These are phyloP conservation scores for Pseudogymnoascus sp. DNA, from an alignment of 2,329 filamentous ascomycete species.

Conservation along the genomic window DNA sequence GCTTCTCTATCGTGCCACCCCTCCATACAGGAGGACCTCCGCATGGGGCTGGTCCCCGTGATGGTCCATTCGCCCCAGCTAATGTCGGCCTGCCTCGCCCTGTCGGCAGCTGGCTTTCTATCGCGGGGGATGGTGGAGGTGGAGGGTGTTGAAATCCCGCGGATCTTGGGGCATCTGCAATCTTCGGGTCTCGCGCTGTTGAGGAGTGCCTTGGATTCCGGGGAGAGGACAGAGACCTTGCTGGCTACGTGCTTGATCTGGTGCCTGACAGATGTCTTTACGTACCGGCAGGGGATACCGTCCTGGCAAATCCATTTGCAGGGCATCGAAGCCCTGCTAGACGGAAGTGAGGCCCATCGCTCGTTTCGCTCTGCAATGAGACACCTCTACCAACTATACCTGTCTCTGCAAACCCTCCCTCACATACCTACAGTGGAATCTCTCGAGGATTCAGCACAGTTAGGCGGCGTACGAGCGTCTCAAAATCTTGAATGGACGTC, in stretches of 20 bases:
- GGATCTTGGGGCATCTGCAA: not conserved
- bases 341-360: slow-evolving; percentile 12
- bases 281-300: slow-evolving; percentile 16
- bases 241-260: slow-evolving; percentile 20
- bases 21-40: slow-evolving; percentile 19
- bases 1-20: slow-evolving; percentile 21
- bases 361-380: slow-evolving; percentile 16
- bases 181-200: not conserved
- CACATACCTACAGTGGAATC: slow-evolving; percentile 14
- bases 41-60: slow-evolving; percentile 16
- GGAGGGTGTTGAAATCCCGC: not conserved
- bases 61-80: slow-evolving; percentile 19
- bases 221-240: slow-evolving; percentile 15
- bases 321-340: slow-evolving; percentile 17
- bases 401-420: slow-evolving; percentile 18
- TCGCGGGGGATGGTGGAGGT: slow-evolving; percentile 15
- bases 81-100: slow-evolving; percentile 19
- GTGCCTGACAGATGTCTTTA: slow-evolving; percentile 21
- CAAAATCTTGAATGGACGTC: not conserved
- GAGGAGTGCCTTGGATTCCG: not conserved
- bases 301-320: slow-evolving; percentile 21
- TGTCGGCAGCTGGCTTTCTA: slow-evolving; percentile 20
- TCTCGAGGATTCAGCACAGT: not conserved
- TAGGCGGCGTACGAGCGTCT: not conserved
- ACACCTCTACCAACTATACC: slow-evolving; percentile 19